These are phyloP conservation scores for Hibiscus trionum DNA, from an alignment of 345 rosid species.

Conservation along the genomic window DNA sequence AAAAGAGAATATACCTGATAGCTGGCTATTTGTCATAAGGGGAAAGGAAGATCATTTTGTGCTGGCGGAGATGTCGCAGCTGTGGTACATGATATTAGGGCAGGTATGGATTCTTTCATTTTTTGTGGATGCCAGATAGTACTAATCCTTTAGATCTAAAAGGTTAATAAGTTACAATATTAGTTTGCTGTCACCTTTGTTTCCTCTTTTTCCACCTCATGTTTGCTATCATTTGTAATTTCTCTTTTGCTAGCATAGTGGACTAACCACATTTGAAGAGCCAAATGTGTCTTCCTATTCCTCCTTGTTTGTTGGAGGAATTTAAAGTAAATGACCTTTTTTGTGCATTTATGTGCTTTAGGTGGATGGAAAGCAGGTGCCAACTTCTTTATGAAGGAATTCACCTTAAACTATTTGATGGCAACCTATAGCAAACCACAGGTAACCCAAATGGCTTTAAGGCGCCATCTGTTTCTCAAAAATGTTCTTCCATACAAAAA, in stretches of 20 bases:
- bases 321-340: not conserved
- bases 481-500: not conserved
- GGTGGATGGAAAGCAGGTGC: conserved; percentile 59
- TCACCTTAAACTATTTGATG: conserved; percentile 51
- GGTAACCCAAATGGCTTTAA: conserved; percentile 26
- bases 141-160: not conserved
- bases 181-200: not conserved
- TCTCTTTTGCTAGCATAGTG: not conserved
- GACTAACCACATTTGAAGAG: not conserved
- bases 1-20: not conserved
- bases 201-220: not conserved
- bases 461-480: not conserved
- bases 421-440: conserved; percentile 66
- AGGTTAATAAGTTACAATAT: not conserved
- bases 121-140: not conserved
- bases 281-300: not conserved
- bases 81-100: conserved; percentile 35
- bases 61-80: conserved; percentile 79
- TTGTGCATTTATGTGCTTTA: conserved; percentile 16
- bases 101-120: conserved; percentile 24
- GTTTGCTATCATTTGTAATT: not conserved
- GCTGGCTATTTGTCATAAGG: conserved; percentile 26
- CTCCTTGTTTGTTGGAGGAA: not conserved
- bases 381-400: conserved; percentile 40
- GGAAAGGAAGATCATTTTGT: conserved; percentile 71